Evolutionary conservation across 306 rosid genomes (phyloP), one percentile per base, ranked within the genome.

Genomic region (Dryas drummondii): DNA sequence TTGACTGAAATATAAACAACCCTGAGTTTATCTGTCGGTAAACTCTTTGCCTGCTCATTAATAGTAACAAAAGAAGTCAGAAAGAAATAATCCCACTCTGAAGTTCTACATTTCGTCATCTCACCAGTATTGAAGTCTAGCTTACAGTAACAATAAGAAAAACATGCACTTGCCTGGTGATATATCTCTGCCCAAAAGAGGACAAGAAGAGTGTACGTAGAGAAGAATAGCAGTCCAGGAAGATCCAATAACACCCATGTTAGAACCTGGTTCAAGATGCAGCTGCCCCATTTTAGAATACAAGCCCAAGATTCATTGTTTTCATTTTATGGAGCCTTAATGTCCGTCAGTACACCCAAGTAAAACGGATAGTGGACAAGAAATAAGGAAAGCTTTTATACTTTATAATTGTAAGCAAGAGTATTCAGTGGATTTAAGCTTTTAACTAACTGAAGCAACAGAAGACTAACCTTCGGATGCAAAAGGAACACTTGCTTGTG

Each of bases 111-210:
- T 16, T 57, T 15, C 22, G 22, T 27, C 44, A 42, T 3, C 42
- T 61, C 15, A 59, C 10, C 41, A 11, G 7, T 55, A 42, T 48
- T 52, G 27, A 55, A 52, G 50, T 78, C 50, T 26, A 51, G 42
- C 19, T 46, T 15, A 48, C 5, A 15, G n/a, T n/a, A 3, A 75
- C 45, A 46, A 5, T 49, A 78, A 55, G 64, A 56, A 58, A 69
- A 80, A 73, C 0, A 46, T 73, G 40, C 45, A 68, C 88, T 84
- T 82, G 84, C 98, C 99, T 94, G 99, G 74, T 92, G 91, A 87
- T 94, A 90, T 74, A 94, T 94, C 85, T 94, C 98, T 58, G 99
- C 97, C 97, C 97, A 94, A 67, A 94, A 94, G 74, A 94, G 97
- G 76, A 86, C 99, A 49, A 94, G 86, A 74, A 94, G 96, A 14